A percentile compares a stretch with the other conserved stretches of the same genome.
Conservation (phyloP, 2,329 filamentous ascomycete species). For the Hypomyces perniciosus region DNA sequence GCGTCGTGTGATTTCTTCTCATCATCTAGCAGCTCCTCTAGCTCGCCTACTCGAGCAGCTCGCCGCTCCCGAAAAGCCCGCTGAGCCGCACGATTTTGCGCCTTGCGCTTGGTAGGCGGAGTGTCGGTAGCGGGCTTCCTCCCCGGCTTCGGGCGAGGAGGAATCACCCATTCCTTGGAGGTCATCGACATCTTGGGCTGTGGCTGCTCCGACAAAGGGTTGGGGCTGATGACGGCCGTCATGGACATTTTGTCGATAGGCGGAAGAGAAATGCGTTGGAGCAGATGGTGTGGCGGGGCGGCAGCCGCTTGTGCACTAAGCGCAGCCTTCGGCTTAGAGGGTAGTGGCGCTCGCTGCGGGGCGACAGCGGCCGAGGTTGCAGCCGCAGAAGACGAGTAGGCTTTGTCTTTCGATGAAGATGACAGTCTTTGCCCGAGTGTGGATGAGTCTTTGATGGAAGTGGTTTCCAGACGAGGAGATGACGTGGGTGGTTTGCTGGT, state of each 20-base stretch:
- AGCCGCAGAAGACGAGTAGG: not conserved
- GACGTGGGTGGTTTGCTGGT: conserved; percentile 10
- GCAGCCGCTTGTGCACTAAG: not conserved
- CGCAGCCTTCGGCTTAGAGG: conserved; percentile 22
- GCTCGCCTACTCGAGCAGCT: conserved; percentile 73
- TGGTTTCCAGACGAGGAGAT: conserved; percentile 6
- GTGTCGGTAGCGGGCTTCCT: conserved; percentile 92
- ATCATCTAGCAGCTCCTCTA: conserved; percentile 61
- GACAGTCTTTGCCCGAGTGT: not conserved
- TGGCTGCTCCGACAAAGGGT: conserved; percentile 34
- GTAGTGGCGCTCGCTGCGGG: conserved; percentile 25
- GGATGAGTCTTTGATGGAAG: not conserved
- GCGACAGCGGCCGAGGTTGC: conserved; percentile 14
- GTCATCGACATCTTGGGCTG: conserved; percentile 56
- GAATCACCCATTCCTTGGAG: conserved; percentile 79
- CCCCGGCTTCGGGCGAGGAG: conserved; percentile 79
- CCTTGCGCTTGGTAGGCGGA: conserved; percentile 86
- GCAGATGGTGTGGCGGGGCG: conserved; percentile 23
- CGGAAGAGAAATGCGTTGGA: conserved; percentile 28
- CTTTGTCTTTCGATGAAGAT: not conserved
- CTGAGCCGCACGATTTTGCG: conserved; percentile 89
- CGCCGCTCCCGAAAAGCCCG: conserved; percentile 83
- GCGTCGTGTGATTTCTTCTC: conserved; percentile 52
- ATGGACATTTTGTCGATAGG: conserved; percentile 41
- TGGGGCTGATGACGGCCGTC: conserved; percentile 41